phyloP scores from a whole-genome alignment of 2,329 filamentous ascomycete genomes.

The Fusarium sp. region DNA sequence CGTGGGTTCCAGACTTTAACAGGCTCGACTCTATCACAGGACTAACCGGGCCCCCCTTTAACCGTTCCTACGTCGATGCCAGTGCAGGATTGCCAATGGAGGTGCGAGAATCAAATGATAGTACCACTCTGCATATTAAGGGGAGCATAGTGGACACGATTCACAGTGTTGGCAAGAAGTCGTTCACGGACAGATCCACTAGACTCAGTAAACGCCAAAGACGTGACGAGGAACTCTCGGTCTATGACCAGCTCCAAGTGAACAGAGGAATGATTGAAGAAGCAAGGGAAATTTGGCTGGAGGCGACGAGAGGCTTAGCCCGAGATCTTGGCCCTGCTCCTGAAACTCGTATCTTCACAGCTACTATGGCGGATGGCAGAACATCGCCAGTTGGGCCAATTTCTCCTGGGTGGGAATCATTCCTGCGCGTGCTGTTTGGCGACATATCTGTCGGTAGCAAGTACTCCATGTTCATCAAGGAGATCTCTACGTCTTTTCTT shows the following conservation, averaged over 20 bases:
- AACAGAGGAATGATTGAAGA: background rate
- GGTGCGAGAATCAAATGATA: rapidly evolving
- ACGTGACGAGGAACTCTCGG: rapidly evolving
- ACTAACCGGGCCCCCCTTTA: background rate
- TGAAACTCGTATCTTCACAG: rapidly evolving
- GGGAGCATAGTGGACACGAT: rapidly evolving
- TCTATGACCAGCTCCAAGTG: rapidly evolving
- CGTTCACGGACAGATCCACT: rapidly evolving
- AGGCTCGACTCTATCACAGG: rapidly evolving
- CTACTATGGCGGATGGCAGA: no score
- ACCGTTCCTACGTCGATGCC: background rate
- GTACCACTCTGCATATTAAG: rapidly evolving
- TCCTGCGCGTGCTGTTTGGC: rapidly evolving
- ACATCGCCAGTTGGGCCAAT: no score
- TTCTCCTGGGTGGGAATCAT: background rate
- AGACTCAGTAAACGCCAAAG: rapidly evolving
- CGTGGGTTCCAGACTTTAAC: background rate
- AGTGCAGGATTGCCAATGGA: rapidly evolving
- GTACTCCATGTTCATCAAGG: rapidly evolving
- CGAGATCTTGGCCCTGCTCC: background rate
- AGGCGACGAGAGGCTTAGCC: rapidly evolving
- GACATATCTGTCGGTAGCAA: rapidly evolving
- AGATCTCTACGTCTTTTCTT: background rate
- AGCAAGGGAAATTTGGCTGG: background rate
- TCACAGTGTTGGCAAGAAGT: background rate